phyloP scores from a whole-genome alignment of 1,284 basidiomycete genomes.

The Austropuccinia psidii region DNA sequence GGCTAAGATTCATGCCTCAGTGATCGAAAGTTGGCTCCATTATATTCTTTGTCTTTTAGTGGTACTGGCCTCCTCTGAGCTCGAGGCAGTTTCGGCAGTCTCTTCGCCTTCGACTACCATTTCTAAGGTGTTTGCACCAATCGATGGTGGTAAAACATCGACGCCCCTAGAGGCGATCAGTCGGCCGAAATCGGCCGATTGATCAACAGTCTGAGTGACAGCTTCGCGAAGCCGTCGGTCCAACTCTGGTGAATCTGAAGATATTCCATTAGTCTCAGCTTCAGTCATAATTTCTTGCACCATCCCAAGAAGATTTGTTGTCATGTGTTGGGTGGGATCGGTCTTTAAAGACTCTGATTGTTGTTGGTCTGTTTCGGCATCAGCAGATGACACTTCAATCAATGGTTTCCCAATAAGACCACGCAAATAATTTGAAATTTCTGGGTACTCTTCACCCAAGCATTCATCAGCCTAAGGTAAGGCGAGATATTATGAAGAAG shows the following conservation, averaged over 20 bases:
- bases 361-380: not conserved
- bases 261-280: constrained; percentile 21
- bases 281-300: constrained; percentile 27
- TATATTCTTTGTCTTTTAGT: constrained; percentile 25
- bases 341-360: not conserved
- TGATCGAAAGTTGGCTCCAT: too few species aligned
- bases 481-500: constrained; percentile 10
- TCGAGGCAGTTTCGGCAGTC: not conserved
- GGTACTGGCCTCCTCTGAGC: not conserved
- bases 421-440: constrained; percentile 63
- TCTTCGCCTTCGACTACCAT: constrained; percentile 23
- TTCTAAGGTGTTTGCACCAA: not conserved
- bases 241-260: constrained; percentile 9
- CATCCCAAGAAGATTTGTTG: constrained; percentile 1
- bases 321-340: constrained; percentile 29
- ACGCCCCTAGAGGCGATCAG: not conserved
- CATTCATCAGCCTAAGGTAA: constrained; percentile 62
- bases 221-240: constrained; percentile 12
- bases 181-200: constrained; percentile 15
- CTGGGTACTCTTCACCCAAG: constrained; percentile 69
- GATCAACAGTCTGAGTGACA: constrained; percentile 21
- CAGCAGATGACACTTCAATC: constrained; percentile 39
- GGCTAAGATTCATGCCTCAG: too few species aligned
- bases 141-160: not conserved
- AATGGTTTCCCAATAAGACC: constrained; percentile 49